phyloP scores from a whole-genome alignment of 208 protist species.

The Crithidia thermophila region DNA sequence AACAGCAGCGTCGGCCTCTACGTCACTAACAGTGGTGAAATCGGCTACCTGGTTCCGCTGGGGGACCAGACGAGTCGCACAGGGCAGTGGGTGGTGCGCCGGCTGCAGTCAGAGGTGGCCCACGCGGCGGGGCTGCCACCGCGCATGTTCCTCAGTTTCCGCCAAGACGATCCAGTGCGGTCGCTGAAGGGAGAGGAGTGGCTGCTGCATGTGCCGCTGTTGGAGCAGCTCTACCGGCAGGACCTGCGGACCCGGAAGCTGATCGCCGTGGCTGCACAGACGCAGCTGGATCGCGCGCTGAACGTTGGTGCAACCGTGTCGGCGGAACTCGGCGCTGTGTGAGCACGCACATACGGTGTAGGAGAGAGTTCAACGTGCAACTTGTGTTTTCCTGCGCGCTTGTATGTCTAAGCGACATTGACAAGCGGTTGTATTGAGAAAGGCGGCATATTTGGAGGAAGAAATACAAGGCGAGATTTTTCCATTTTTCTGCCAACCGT shows the following conservation, averaged over 20 bases:
- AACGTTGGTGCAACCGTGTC: conserved; percentile 64
- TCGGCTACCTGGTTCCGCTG: conserved; percentile 79
- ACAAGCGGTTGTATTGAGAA: too few species aligned
- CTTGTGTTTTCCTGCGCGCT: conserved; percentile 1
- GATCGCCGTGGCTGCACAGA: conserved; percentile 64
- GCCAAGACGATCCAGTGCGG: conserved; percentile 55
- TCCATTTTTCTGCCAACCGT: conserved; percentile 10
- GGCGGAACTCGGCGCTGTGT: conserved; percentile 51
- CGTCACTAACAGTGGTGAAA: conserved; percentile 81
- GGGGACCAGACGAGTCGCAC: conserved; percentile 76
- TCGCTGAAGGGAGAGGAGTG: conserved; percentile 58
- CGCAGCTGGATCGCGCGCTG: conserved; percentile 72
- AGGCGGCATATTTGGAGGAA: too few species aligned
- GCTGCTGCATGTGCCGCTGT: conserved; percentile 61
- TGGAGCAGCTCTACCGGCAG: conserved; percentile 56
- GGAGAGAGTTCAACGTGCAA: neutral
- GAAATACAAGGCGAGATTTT: too few species aligned
- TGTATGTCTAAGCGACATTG: too few species aligned
- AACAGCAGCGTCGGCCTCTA: conserved; percentile 57
- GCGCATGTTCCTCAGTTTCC: conserved; percentile 77
- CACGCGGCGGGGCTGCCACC: conserved; percentile 73
- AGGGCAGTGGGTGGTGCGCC: conserved; percentile 59
- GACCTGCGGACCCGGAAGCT: conserved; percentile 64
- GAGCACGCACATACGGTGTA: neutral
- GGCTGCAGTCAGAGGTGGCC: conserved; percentile 64